phyloP scores from a whole-genome alignment of 805 yeast genomes.

The Yarrowia bubula region DNA sequence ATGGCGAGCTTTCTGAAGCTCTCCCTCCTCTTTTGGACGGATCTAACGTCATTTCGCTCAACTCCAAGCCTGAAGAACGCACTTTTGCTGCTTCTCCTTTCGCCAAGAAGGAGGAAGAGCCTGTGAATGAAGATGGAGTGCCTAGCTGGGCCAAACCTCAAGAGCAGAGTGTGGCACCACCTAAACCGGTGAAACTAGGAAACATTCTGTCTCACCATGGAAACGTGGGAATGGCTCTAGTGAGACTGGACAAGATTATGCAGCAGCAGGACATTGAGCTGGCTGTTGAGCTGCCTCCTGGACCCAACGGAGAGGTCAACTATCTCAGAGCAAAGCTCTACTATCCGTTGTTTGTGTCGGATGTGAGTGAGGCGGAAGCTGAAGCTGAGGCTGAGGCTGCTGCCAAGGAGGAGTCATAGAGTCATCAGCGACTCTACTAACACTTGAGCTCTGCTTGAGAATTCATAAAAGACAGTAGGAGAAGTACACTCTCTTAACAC shows the following conservation, averaged over 20 bases:
- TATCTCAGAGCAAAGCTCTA: slow-evolving; percentile 13
- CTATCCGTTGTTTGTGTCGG: slow-evolving; percentile 10
- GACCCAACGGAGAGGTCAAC: slow-evolving; percentile 20
- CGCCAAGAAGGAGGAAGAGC: slow-evolving; percentile 15
- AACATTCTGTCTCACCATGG: slow-evolving; percentile 40
- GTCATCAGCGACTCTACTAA: too few relatives aligned
- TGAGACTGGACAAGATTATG: slow-evolving; percentile 48
- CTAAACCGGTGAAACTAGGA: slow-evolving; percentile 42
- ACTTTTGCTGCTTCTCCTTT: slow-evolving; percentile 31
- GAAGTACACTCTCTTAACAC: too few relatives aligned
- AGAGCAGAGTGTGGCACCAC: neutral
- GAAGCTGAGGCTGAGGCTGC: neutral
- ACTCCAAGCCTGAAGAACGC: neutral
- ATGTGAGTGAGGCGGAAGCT: slow-evolving; percentile 4
- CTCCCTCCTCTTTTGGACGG: neutral
- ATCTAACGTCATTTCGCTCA: slow-evolving; percentile 10
- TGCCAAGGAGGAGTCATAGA: too few relatives aligned
- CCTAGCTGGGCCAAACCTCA: slow-evolving; percentile 12
- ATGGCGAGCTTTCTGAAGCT: neutral
- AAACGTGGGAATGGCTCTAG: slow-evolving; percentile 64
- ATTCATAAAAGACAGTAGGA: too few relatives aligned
- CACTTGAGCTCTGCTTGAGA: too few relatives aligned
- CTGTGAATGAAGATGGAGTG: slow-evolving; percentile 49
- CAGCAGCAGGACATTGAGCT: slow-evolving; percentile 40
- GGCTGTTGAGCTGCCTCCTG: slow-evolving; percentile 35